Evolutionary conservation across 2,329 filamentous ascomycete species (phyloP), one percentile per base, ranked within the genome.

Genomic region (Trichophyton rubrum): DNA sequence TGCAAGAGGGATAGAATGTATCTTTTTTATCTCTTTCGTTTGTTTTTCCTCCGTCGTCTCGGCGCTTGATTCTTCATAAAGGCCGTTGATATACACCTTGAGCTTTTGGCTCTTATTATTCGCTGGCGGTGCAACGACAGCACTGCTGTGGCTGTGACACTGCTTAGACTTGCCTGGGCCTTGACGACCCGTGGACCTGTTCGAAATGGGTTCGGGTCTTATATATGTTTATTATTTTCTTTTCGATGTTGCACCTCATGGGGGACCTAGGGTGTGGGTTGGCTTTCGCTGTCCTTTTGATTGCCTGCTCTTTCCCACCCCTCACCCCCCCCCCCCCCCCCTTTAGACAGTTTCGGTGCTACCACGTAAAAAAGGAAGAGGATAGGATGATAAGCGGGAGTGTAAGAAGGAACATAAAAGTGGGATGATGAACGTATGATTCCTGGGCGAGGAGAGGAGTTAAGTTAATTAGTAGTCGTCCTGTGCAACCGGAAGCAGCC

Each of bases 41-140:
- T 53, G 22, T 33, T 30, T 47, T 20, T 24, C 20, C 22, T 17
- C 7, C 40, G 2, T 43, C n/a, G 15, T 43, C 15, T 17, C 40
- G 9, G 33, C 33, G 33, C n/a, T 43, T 43, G 15, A n/a, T 17
- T 43, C 40, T 43, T 43, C 40, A n/a, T n/a, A 43, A 43, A n/a
- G 15, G n/a, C n/a, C 8, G n/a, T 43, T 17, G n/a, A 17, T 43
- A n/a, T 17, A n/a, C 40, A 43, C 15, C n/a, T 43, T 17, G 40
- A 56, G 35, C 53, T 62, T 47, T 51, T 40, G 22, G 30, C 47
- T 62, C 33, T 9, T 13, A 11, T 38, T 38, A 38, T 13, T 38
- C 33, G 33, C 3, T 38, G 33, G 33, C 3, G 33, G 33, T 35
- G 58, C 40, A 43, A 58, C 45, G 57, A 60, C 68, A 84, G 85